Evolutionary conservation across 2,329 filamentous ascomycete genomes (phyloP).

Genomic region (Geosmithia putterillii): DNA sequence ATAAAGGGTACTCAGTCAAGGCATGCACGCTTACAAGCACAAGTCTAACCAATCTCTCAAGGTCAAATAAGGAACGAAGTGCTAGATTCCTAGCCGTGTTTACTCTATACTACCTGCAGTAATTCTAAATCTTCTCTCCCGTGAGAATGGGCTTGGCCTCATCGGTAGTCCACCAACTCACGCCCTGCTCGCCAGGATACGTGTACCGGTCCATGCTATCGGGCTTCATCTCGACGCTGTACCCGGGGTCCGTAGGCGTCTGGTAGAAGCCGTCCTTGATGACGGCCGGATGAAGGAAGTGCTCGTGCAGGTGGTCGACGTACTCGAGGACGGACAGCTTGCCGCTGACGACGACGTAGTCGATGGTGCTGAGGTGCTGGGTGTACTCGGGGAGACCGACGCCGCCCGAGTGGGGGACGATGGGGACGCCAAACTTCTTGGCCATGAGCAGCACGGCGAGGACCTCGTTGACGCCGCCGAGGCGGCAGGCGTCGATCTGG

Average conservation of each 20-base stretch:
- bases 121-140: slow-evolving; percentile 40
- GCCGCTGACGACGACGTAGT: slow-evolving; percentile 78
- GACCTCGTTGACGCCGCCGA: slow-evolving; percentile 86
- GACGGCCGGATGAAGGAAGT: slow-evolving; percentile 71
- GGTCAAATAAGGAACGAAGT: no score
- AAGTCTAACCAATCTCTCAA: no score
- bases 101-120: no score
- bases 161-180: slow-evolving; percentile 77
- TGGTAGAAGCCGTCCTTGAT: slow-evolving; percentile 82
- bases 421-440: slow-evolving; percentile 63
- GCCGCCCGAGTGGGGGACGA: slow-evolving; percentile 81
- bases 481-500: slow-evolving; percentile 80
- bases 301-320: slow-evolving; percentile 87
- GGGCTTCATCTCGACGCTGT: slow-evolving; percentile 88
- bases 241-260: slow-evolving; percentile 71
- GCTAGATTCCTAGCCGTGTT: no score
- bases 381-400: slow-evolving; percentile 91
- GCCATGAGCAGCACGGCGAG: slow-evolving; percentile 83
- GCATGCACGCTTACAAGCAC: no score
- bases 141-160: slow-evolving; percentile 68
- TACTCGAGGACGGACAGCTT: slow-evolving; percentile 79
- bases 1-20: slow-evolving; percentile 7
- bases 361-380: slow-evolving; percentile 82
- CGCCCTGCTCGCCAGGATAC: slow-evolving; percentile 64
- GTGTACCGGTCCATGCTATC: slow-evolving; percentile 72